These are phyloP conservation scores for Potentilla sterilis DNA, from an alignment of 306 rosid genomes.

Conservation along the genomic window DNA sequence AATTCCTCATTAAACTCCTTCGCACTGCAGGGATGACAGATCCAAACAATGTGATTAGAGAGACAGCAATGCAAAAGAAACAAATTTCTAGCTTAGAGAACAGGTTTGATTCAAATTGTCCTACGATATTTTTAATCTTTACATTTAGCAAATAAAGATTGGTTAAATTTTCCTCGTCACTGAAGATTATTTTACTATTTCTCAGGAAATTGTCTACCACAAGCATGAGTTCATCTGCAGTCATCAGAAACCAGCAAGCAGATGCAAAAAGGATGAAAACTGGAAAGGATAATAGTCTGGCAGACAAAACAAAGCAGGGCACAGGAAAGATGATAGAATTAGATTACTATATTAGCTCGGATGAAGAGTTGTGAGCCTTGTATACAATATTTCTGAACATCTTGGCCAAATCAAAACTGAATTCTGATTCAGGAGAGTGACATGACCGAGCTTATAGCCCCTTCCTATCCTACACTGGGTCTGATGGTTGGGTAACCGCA, in stretches of 20 bases:
- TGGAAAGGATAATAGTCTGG: conserved; percentile 30
- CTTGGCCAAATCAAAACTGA: conserved; percentile 9
- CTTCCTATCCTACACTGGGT: not conserved
- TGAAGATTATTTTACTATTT: conserved; percentile 14
- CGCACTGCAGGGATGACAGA: conserved; percentile 47
- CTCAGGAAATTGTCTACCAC: conserved; percentile 60
- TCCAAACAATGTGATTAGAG: conserved; percentile 31
- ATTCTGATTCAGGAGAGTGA: not conserved
- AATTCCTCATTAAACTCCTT: conserved; percentile 23
- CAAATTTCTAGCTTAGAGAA: conserved; percentile 40
- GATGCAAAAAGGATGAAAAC: conserved; percentile 57
- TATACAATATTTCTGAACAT: not conserved
- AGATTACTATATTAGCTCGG: conserved; percentile 63
- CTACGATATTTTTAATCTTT: not conserved
- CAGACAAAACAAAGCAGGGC: conserved; percentile 36
- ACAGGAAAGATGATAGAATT: conserved; percentile 71
- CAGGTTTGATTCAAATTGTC: conserved; percentile 43
- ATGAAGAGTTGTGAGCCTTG: conserved; percentile 54
- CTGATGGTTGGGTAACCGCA: not conserved
- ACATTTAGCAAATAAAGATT: conserved; percentile 10
- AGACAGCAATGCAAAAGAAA: conserved; percentile 35
- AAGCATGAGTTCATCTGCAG: conserved; percentile 36
- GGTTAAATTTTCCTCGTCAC: conserved; percentile 12
- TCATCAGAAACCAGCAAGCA: conserved; percentile 30
- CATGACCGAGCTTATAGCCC: not conserved